Conservation (phyloP, 1,284 basidiomycete species). For the Apiotrichum mycotoxinovorans region DNA sequence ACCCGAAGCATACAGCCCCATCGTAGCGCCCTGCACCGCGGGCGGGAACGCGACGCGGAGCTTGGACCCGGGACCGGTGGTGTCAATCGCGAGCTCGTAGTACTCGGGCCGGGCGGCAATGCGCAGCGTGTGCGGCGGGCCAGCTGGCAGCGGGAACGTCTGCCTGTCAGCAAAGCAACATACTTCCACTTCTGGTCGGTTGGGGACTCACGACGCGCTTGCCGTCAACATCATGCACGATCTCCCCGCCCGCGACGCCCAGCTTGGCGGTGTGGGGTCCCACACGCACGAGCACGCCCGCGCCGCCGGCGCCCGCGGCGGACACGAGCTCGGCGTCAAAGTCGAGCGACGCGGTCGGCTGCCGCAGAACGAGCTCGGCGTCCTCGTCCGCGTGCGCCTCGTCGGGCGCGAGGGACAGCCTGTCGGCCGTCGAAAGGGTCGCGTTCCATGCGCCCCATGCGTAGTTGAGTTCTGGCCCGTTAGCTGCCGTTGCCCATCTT, state of each 20-base stretch:
- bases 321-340: neutral
- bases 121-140: neutral
- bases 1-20: neutral
- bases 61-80: neutral
- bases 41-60: neutral
- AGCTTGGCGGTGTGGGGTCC: neutral
- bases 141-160: neutral
- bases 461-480: neutral
- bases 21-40: neutral
- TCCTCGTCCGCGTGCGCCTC: neutral
- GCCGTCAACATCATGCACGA: neutral
- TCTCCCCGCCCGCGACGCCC: neutral
- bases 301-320: neutral
- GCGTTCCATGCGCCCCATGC: neutral
- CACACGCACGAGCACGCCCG: neutral
- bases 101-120: neutral
- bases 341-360: neutral
- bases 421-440: too few species aligned
- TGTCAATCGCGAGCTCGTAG: neutral
- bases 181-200: too few species aligned
- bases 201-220: neutral
- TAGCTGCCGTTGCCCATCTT: too few species aligned
- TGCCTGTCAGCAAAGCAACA: neutral
- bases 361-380: neutral
- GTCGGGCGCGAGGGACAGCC: neutral